These are phyloP conservation scores for Phlyctochytrium arcticum DNA, from an alignment of 192 early-diverging fungal genomes.

Conservation along the genomic window DNA sequence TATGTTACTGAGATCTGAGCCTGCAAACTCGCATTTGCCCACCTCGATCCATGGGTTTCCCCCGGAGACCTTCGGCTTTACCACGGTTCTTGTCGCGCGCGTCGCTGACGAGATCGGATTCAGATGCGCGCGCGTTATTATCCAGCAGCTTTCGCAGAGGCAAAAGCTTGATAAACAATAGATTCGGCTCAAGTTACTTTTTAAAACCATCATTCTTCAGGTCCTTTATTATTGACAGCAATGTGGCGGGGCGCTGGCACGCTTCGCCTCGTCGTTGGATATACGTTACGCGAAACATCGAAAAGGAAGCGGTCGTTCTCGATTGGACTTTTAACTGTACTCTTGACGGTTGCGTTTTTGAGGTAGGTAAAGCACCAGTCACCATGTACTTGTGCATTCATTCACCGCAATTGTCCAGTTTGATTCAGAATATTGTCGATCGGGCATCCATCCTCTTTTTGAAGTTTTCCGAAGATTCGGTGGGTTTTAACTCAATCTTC, in stretches of 20 bases:
- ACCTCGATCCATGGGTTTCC: too few species aligned
- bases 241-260: background rate
- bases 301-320: slow-evolving; percentile 23
- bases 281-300: slow-evolving; percentile 5
- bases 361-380: background rate
- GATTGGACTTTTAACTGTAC: slow-evolving; percentile 31
- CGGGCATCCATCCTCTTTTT: slow-evolving; percentile 26
- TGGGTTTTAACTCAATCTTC: background rate
- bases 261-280: slow-evolving; percentile 7
- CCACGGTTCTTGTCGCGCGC: too few species aligned
- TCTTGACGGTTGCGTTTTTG: slow-evolving; percentile 27
- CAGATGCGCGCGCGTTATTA: too few species aligned
- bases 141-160: too few species aligned
- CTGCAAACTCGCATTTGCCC: too few species aligned
- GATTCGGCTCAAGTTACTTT: too few species aligned
- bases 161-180: too few species aligned
- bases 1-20: too few species aligned
- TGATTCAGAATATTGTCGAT: slow-evolving; percentile 27
- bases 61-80: too few species aligned
- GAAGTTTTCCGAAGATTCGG: slow-evolving; percentile 31
- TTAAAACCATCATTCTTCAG: too few species aligned
- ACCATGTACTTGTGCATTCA: background rate
- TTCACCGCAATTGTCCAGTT: background rate
- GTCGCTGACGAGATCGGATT: too few species aligned
- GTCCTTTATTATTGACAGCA: too few species aligned